Conservation (phyloP, 371 early-diverging fungal genomes). For the Phascolomyces articulosus region DNA sequence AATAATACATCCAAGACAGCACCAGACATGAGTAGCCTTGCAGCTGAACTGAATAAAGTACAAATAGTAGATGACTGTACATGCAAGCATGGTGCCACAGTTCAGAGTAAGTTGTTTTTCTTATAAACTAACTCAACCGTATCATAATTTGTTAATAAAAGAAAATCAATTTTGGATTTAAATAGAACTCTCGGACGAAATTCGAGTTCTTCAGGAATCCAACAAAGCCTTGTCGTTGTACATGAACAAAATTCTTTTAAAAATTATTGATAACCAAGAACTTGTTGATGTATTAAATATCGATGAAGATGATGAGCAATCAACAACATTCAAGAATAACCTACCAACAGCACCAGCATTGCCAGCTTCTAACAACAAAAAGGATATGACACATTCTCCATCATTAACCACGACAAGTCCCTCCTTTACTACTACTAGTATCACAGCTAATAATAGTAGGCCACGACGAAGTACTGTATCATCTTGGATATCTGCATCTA, state of each 20-base stretch:
- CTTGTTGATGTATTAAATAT: constrained; percentile 34
- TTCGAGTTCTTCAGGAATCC: constrained; percentile 25
- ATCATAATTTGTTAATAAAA: no score
- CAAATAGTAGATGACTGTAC: constrained; percentile 4
- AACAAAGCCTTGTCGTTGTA: constrained; percentile 37
- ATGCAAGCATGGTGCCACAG: constrained; percentile 10
- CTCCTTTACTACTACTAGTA: not conserved
- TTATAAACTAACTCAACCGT: no score
- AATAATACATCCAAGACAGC: not conserved
- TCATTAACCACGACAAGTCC: not conserved
- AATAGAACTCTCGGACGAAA: constrained; percentile 32
- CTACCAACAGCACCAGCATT: not conserved
- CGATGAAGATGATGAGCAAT: constrained; percentile 18
- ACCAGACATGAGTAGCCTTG: constrained; percentile 7
- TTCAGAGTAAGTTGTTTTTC: constrained; percentile 6
- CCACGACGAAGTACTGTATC: constrained; percentile 33
- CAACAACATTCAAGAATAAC: not conserved
- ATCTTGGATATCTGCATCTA: constrained; percentile 21
- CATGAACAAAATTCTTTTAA: constrained; percentile 37
- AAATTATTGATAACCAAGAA: constrained; percentile 33
- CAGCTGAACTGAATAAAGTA: constrained; percentile 17
- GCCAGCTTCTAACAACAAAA: not conserved
- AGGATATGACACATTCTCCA: not conserved
- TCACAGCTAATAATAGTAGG: not conserved
- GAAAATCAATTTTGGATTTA: not conserved